Conservation (phyloP, 805 yeast species). For the Debaryomyces hansenii region DNA sequence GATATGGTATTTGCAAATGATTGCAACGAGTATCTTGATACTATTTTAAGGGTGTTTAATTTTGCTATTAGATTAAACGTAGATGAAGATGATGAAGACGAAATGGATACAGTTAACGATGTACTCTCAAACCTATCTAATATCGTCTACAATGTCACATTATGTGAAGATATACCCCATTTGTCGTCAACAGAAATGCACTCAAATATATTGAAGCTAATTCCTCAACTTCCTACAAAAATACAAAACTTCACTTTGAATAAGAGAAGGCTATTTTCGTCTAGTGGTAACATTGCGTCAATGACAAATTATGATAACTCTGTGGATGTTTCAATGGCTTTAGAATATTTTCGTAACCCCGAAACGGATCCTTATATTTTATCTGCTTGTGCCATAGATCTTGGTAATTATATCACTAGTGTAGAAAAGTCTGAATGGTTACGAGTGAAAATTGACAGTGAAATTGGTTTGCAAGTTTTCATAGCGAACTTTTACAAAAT, state of each 20-base stretch:
- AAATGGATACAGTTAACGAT: slow-evolving; percentile 11
- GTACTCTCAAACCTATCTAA: slow-evolving; percentile 9
- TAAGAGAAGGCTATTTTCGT: slow-evolving; percentile 31
- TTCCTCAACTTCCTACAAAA: slow-evolving; percentile 3
- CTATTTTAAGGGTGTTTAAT: too few species aligned
- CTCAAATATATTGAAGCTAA: slow-evolving; percentile 6
- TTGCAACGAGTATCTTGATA: not conserved
- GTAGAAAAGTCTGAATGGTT: slow-evolving; percentile 13
- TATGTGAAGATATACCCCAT: slow-evolving; percentile 14
- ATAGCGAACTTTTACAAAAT: slow-evolving; percentile 18
- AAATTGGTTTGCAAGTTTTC: slow-evolving; percentile 11
- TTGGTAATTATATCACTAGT: slow-evolving; percentile 36
- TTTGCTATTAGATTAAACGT: not conserved
- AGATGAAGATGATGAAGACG: slow-evolving; percentile 6
- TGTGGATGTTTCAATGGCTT: slow-evolving; percentile 17
- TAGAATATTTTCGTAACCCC: slow-evolving; percentile 8
- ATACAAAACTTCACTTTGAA: slow-evolving; percentile 10
- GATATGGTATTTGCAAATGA: not conserved
- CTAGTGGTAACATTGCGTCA: slow-evolving; percentile 35
- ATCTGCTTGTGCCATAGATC: slow-evolving; percentile 29
- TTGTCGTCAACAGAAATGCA: slow-evolving; percentile 5
- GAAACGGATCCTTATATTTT: slow-evolving; percentile 21
- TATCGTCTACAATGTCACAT: slow-evolving; percentile 19
- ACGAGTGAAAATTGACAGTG: slow-evolving; percentile 5
- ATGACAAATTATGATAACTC: slow-evolving; percentile 25